Evolutionary conservation across 2,329 filamentous ascomycete species (phyloP).

Genomic region (Phymatotrichopsis omnivora): DNA sequence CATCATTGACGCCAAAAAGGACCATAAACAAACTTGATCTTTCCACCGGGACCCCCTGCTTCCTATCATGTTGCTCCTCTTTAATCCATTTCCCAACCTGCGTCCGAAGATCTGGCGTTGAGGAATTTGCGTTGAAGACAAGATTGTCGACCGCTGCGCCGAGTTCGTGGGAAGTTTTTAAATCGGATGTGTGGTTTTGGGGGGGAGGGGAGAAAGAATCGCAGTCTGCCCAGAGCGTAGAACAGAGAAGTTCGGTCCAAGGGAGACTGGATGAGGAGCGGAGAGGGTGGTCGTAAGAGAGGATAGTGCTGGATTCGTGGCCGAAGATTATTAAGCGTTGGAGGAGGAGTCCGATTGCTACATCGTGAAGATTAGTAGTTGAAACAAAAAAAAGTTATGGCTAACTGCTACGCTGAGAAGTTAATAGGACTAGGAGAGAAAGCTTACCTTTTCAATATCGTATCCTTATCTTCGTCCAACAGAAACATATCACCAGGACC

Average conservation of each 20-base stretch:
- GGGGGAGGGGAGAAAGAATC: constrained; percentile 19
- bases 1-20: constrained; percentile 24
- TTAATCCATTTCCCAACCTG: constrained; percentile 20
- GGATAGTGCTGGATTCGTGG: constrained; percentile 22
- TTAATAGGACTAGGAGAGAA: neutral
- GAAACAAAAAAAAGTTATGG: too few relatives aligned
- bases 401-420: too few relatives aligned
- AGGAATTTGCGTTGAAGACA: constrained; percentile 21
- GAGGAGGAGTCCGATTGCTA: constrained; percentile 22
- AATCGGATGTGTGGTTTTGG: too few relatives aligned
- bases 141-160: constrained; percentile 23
- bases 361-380: neutral
- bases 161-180: constrained; percentile 3
- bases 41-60: constrained; percentile 12
- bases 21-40: constrained; percentile 22
- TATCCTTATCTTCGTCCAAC: constrained; percentile 15
- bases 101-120: constrained; percentile 18
- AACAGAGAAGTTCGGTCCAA: constrained; percentile 23
- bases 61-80: constrained; percentile 13
- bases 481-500: constrained; percentile 11
- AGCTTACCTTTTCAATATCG: constrained; percentile 21
- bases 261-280: constrained; percentile 10
- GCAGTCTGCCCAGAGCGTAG: constrained; percentile 17
- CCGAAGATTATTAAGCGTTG: constrained; percentile 23
- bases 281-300: constrained; percentile 5